Evolutionary conservation across 768 basidiomycete genomes (phyloP), one percentile per base, ranked within the genome.

Genomic region (Mycena polygramma): DNA sequence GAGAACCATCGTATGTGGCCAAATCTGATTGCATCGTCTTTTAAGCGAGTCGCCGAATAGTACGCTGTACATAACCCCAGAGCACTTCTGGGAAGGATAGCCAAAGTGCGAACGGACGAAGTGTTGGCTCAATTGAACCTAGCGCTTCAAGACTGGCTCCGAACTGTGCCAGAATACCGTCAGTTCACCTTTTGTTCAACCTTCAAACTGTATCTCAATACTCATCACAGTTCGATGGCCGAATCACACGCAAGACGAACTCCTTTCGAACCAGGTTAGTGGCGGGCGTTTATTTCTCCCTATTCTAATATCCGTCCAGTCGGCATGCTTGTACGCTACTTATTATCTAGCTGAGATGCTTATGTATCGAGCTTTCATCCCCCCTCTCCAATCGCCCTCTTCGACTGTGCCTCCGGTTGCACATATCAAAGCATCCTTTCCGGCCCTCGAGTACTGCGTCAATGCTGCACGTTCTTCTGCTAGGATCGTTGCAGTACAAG

Each of bases 61-160:
- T 95, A 95, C 82, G 88, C 90, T 11, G 88, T 93, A 71, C 89
- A 93, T 79, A 90, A 88, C 77, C 83, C 87, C 24, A 89, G 90
- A 72, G 79, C 88, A 20, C 81, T 88, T 45, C 78, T 85, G 30
- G 90, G 88, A 43, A 80, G 87, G 68, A 84, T 87, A 51, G 84
- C 86, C 36, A 81, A 84, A 65, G 83, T 86, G 65, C 89, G 88
- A 84, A 83, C 85, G 55, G 86, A 86, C 57, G 84, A 89, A 52
- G 87, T 92, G 37, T 82, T 94, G 19, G 84, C 88, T 19, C 90
- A 93, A 66, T 81, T 95, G 41, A 91, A 92, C 74, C 83, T 85
- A 8, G 90, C 90, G 0, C 83, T 96, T 74, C 89, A 90, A 68
- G 87, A 91, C 66, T 96, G 94, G 93, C 79, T 87, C 14, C 88